Percentiles rank a stretch among this genome's conserved stretches.
Evolutionary conservation across 1,139 yeast genomes (phyloP).

Genomic region (Geotrichum candidum): DNA sequence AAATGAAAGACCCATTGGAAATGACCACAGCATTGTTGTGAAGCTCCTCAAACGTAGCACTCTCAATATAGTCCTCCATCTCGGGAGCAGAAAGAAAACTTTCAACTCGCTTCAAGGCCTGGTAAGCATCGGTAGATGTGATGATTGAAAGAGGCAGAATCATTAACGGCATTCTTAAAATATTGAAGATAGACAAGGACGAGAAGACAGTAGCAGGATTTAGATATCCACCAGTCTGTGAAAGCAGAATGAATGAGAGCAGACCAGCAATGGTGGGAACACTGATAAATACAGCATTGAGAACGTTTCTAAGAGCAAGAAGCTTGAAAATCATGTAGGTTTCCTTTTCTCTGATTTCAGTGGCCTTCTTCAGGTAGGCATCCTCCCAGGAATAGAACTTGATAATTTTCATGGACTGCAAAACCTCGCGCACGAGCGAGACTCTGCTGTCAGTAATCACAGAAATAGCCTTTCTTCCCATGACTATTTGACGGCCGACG

Average conservation of each 20-base stretch:
- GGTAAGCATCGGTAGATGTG: slow-evolving; percentile 59
- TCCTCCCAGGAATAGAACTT: slow-evolving; percentile 74
- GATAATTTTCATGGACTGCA: slow-evolving; percentile 60
- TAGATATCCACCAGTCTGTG: slow-evolving; percentile 50
- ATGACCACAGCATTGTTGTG: slow-evolving; percentile 45
- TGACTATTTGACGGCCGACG: slow-evolving; percentile 39
- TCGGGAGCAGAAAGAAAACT: slow-evolving; percentile 46
- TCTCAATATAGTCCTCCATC: slow-evolving; percentile 29
- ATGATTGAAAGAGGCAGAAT: slow-evolving; percentile 64
- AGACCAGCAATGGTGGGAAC: slow-evolving; percentile 64
- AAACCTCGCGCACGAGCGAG: slow-evolving; percentile 54
- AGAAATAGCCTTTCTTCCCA: slow-evolving; percentile 42
- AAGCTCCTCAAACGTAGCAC: slow-evolving; percentile 30
- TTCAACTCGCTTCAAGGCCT: slow-evolving; percentile 57
- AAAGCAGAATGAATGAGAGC: slow-evolving; percentile 67
- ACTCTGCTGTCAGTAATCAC: slow-evolving; percentile 55
- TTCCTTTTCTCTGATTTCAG: slow-evolving; percentile 45
- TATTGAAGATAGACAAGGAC: slow-evolving; percentile 68
- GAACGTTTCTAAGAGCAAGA: slow-evolving; percentile 41
- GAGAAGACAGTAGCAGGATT: slow-evolving; percentile 73
- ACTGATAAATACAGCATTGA: slow-evolving; percentile 57
- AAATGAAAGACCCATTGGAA: slow-evolving; percentile 52
- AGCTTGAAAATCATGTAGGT: slow-evolving; percentile 30
- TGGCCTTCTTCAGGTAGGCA: slow-evolving; percentile 47
- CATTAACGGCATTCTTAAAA: slow-evolving; percentile 63